A percentile compares a stretch with the other conserved stretches of the same genome.
Conservation (phyloP, 2,329 filamentous ascomycete species). For the Gnomoniopsis smithogilvyi region DNA sequence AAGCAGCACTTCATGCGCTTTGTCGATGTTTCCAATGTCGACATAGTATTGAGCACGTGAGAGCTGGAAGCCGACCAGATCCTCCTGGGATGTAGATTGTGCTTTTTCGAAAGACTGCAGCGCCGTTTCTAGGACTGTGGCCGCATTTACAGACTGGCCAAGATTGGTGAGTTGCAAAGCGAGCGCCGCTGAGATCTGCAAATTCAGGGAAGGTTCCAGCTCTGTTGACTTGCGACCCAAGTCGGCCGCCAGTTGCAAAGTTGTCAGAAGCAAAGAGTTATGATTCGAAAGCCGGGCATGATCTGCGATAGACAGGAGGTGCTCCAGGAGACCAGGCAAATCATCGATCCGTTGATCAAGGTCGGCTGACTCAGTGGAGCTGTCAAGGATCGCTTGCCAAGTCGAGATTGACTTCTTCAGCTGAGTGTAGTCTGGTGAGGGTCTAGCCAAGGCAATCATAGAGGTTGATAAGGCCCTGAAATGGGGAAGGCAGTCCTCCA, state of each 20-base stretch:
- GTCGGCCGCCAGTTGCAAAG: conserved; percentile 43
- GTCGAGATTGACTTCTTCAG: conserved; percentile 35
- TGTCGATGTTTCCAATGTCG: conserved; percentile 61
- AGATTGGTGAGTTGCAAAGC: conserved; percentile 51
- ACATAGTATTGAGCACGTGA: conserved; percentile 73
- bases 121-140: conserved; percentile 38
- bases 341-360: conserved; percentile 47
- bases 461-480: conserved; percentile 44
- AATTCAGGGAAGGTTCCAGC: not conserved
- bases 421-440: conserved; percentile 30
- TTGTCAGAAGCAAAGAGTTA: conserved; percentile 40
- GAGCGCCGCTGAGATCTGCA: conserved; percentile 35
- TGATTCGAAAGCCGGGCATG: conserved; percentile 50
- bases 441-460: conserved; percentile 39
- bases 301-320: conserved; percentile 49
- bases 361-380: conserved; percentile 36
- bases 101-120: conserved; percentile 16
- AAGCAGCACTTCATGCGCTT: conserved; percentile 45
- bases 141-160: conserved; percentile 50
- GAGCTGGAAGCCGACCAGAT: conserved; percentile 58
- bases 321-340: conserved; percentile 43
- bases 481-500: conserved; percentile 46
- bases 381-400: conserved; percentile 42
- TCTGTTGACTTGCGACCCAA: conserved; percentile 34
- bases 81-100: conserved; percentile 31